Evolutionary conservation across 768 basidiomycete genomes (phyloP).

Genomic region (Brasilioporus rufonigricans): DNA sequence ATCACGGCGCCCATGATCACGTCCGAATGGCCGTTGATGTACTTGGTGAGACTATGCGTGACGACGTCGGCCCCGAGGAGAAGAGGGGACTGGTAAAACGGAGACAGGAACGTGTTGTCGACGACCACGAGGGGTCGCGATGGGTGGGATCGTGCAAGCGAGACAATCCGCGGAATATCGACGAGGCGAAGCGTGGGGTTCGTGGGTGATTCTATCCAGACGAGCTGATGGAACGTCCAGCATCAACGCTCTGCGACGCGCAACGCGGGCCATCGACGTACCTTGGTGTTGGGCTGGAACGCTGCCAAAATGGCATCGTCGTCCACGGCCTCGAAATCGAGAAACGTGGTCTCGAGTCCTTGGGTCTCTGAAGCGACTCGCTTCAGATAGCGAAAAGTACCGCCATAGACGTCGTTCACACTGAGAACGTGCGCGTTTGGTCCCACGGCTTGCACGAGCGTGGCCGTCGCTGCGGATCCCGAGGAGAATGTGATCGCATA

Average conservation of each 20-base stretch:
- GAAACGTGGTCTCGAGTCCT: conserved; percentile 68
- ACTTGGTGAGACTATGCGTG: conserved; percentile 83
- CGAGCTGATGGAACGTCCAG: conserved; percentile 46
- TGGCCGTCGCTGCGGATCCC: conserved; percentile 84
- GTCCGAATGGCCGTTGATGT: conserved; percentile 92
- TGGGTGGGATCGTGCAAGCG: conserved; percentile 61
- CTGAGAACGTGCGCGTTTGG: conserved; percentile 75
- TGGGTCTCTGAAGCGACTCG: conserved; percentile 63
- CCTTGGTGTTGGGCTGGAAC: conserved; percentile 79
- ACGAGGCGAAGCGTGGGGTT: conserved; percentile 91
- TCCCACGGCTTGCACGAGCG: conserved; percentile 73
- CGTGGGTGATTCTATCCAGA: conserved; percentile 95
- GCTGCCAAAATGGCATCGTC: conserved; percentile 65
- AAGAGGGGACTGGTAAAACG: conserved; percentile 87
- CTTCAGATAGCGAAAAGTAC: conserved; percentile 83
- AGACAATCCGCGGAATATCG: conserved; percentile 69
- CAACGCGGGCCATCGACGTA: conserved; percentile 21
- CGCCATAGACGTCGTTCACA: conserved; percentile 94
- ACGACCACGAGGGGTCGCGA: conserved; percentile 77
- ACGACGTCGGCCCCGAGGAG: conserved; percentile 84
- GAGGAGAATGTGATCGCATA: conserved; percentile 79
- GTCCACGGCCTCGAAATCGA: conserved; percentile 72
- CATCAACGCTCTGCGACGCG: neutral
- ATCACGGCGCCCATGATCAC: conserved; percentile 87
- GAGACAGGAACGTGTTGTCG: conserved; percentile 94